Percentiles rank a stretch among this genome's conserved stretches.
Evolutionary conservation across 2,329 filamentous ascomycete genomes (phyloP).

Genomic region (Incumbomyces delicatus): DNA sequence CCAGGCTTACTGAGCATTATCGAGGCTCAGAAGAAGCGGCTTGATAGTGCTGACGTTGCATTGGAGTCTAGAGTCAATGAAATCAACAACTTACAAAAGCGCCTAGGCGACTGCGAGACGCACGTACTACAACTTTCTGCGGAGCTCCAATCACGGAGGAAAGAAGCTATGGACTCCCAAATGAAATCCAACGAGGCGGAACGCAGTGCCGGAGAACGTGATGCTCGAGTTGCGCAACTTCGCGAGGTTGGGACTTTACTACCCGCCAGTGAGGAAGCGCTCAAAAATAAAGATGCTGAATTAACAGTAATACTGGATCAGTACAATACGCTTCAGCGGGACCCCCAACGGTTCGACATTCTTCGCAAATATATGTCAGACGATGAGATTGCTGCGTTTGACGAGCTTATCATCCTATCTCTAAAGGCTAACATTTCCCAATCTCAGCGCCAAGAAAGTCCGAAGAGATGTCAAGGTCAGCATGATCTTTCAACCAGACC

Average conservation of each 20-base stretch:
- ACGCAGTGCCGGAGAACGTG: neutral
- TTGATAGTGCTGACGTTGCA: no score
- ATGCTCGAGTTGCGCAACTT: neutral
- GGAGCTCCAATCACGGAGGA: neutral
- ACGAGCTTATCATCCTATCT: neutral
- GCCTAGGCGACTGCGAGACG: no score
- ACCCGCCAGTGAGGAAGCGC: neutral
- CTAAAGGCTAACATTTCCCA: neutral
- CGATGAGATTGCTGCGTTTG: conserved; percentile 1
- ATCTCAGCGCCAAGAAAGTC: neutral
- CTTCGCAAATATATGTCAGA: neutral
- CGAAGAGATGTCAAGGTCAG: no score
- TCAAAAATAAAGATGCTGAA: neutral
- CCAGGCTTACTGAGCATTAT: no score
- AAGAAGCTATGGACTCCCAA: neutral
- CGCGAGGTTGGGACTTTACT: neutral
- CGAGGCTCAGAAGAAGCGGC: no score
- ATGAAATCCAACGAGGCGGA: neutral
- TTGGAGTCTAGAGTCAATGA: no score
- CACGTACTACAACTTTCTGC: no score
- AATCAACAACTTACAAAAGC: no score
- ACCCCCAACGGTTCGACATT: neutral
- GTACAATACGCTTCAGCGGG: neutral
- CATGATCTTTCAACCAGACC: neutral
- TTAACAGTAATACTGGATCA: neutral